phyloP scores from a whole-genome alignment of 2,329 filamentous ascomycete genomes.

The Lecanicillium sp. region DNA sequence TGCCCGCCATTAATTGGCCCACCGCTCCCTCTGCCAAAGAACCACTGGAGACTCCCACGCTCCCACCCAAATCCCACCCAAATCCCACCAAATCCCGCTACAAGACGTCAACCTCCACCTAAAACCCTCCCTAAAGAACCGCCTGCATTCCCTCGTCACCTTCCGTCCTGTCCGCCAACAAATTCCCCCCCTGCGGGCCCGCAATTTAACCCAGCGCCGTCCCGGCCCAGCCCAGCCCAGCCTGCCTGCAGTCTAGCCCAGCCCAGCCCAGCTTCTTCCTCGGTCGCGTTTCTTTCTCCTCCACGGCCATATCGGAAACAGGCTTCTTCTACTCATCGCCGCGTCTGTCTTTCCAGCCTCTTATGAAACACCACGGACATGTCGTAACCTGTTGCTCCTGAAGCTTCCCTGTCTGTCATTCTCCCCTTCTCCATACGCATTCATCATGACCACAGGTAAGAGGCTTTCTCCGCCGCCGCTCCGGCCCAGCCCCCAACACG shows the following conservation, averaged over 20 bases:
- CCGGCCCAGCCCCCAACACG: background rate
- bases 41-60: too few species aligned
- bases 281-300: conserved; percentile 10
- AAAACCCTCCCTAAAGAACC: too few species aligned
- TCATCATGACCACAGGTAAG: conserved; percentile 25
- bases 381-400: background rate
- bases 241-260: conserved; percentile 6
- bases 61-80: too few species aligned
- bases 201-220: conserved; percentile 9
- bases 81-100: too few species aligned
- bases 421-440: background rate
- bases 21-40: too few species aligned
- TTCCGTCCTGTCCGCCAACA: too few species aligned
- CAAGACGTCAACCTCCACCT: too few species aligned
- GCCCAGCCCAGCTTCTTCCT: conserved; percentile 8
- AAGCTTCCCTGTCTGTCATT: background rate
- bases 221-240: conserved; percentile 4
- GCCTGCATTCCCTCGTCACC: too few species aligned
- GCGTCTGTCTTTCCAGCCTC: background rate
- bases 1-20: too few species aligned
- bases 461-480: conserved; percentile 5
- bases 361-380: conserved; percentile 4
- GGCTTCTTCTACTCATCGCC: background rate
- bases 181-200: conserved; percentile 1
- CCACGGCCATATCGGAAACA: conserved; percentile 5